A percentile compares a stretch with the other conserved stretches of the same genome.
Conservation (phyloP, 108 stramenopile species). For the Nannochloropsis salina region DNA sequence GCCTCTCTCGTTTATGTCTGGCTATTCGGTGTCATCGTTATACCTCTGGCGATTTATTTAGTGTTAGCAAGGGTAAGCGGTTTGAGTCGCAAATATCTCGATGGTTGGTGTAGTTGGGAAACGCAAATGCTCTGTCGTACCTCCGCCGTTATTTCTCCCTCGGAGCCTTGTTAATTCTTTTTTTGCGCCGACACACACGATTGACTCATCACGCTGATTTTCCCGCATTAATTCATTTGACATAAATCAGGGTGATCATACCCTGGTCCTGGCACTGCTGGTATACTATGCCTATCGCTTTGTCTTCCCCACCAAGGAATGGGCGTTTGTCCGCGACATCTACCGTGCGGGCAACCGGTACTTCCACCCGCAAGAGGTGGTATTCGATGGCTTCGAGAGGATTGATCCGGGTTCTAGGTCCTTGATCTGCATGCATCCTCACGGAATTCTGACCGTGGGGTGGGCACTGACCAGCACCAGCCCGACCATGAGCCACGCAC, state of each 20-base stretch:
- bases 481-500: background rate
- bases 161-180: no score
- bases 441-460: conserved; percentile 15
- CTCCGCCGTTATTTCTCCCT: no score
- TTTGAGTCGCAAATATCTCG: no score
- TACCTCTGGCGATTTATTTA: background rate
- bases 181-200: no score
- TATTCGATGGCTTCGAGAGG: conserved; percentile 11
- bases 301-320: background rate
- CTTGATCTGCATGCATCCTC: conserved; percentile 10
- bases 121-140: no score
- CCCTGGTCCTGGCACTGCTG: background rate
- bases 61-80: background rate
- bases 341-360: conserved; percentile 10
- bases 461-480: conserved; percentile 21
- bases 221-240: no score
- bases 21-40: conserved; percentile 9
- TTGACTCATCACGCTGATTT: no score
- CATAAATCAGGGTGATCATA: background rate
- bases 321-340: background rate
- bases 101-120: no score
- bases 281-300: conserved; percentile 6
- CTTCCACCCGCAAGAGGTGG: conserved; percentile 8
- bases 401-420: background rate
- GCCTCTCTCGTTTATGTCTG: background rate